Evolutionary conservation across 1,284 basidiomycete species (phyloP).

Genomic region (Leccinum fallax): DNA sequence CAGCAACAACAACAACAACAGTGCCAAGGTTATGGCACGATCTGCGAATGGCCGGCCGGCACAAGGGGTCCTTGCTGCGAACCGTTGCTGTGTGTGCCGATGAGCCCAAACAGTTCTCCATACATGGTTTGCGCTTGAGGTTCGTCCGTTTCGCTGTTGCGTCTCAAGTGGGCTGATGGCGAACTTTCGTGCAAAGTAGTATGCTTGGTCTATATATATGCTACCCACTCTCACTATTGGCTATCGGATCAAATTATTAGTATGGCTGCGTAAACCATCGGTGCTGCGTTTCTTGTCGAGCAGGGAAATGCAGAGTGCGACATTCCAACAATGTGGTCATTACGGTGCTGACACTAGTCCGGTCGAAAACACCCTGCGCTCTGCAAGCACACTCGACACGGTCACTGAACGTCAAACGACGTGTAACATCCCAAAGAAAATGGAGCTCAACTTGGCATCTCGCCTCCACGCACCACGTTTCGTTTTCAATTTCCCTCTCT

Average conservation of each 20-base stretch:
- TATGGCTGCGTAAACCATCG: background rate
- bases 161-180: background rate
- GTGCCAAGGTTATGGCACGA: slow-evolving; percentile 7
- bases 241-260: background rate
- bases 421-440: background rate
- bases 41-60: slow-evolving; percentile 22
- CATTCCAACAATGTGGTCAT: background rate
- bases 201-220: background rate
- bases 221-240: background rate
- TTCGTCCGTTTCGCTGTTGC: background rate
- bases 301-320: background rate
- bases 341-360: background rate
- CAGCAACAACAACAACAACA: background rate
- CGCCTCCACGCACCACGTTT: background rate
- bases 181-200: background rate
- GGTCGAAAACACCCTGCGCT: background rate
- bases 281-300: background rate
- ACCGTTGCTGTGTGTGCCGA: slow-evolving; percentile 16
- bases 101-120: slow-evolving; percentile 1
- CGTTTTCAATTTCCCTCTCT: background rate
- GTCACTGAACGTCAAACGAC: background rate
- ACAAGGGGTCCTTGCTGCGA: slow-evolving; percentile 23
- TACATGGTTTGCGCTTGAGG: slow-evolving; percentile 17
- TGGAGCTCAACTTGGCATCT: background rate
- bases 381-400: background rate